A percentile compares a stretch with the other conserved stretches of the same genome.
phyloP scores from a whole-genome alignment of 2,329 filamentous ascomycete species.

The Aspergillus ochraceoroseus region DNA sequence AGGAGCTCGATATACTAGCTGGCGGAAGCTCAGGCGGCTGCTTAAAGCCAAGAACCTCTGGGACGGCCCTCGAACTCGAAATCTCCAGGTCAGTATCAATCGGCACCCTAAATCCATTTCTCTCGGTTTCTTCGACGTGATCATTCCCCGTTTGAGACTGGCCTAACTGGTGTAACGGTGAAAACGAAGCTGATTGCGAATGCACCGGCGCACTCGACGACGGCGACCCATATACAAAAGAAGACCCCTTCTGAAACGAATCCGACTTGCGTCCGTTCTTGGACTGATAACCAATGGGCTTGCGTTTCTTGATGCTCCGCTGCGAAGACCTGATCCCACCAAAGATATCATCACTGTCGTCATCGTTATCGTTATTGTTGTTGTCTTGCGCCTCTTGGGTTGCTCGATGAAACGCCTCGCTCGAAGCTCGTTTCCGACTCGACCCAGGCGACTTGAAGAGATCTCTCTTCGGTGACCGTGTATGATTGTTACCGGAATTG shows the following conservation, averaged over 20 bases:
- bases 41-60: constrained; percentile 26
- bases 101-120: constrained; percentile 24
- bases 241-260: constrained; percentile 8
- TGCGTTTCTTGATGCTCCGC: constrained; percentile 16
- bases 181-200: constrained; percentile 11
- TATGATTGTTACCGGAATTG: no score
- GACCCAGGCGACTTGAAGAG: constrained; percentile 9
- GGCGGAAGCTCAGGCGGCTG: constrained; percentile 21
- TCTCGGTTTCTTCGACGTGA: constrained; percentile 11
- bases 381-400: no score
- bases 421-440: constrained; percentile 16
- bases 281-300: constrained; percentile 18
- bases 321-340: constrained; percentile 10
- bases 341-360: constrained; percentile 11
- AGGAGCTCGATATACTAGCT: constrained; percentile 27
- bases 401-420: constrained; percentile 11
- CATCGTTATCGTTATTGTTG: background rate
- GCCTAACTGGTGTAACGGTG: constrained; percentile 3
- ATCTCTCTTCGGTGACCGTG: constrained; percentile 6
- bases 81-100: constrained; percentile 27
- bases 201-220: constrained; percentile 9
- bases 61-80: no score
- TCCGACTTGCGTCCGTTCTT: constrained; percentile 15
- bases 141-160: constrained; percentile 7
- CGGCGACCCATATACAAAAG: constrained; percentile 10